Percentiles rank a stretch among this genome's conserved stretches.
Conservation (phyloP, 2,329 filamentous ascomycete species). For the Fusarium sp. region DNA sequence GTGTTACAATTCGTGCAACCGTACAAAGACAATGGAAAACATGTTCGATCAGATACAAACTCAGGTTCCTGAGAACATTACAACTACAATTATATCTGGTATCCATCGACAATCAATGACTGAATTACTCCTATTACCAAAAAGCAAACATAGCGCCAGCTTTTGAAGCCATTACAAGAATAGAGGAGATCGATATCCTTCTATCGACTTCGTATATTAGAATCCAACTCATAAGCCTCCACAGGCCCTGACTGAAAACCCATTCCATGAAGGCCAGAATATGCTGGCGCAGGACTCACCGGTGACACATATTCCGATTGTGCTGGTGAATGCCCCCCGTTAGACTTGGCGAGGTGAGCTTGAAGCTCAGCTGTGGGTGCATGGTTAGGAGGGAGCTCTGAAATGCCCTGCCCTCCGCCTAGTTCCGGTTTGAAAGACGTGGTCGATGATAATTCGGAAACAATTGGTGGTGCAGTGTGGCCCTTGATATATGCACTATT, state of each 20-base stretch:
- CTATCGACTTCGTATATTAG: constrained; percentile 22
- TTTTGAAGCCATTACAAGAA: not conserved
- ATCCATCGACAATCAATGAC: not conserved
- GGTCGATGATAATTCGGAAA: constrained; percentile 37
- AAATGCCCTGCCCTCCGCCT: constrained; percentile 32
- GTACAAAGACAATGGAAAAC: no score
- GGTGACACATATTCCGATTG: constrained; percentile 27
- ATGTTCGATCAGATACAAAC: not conserved
- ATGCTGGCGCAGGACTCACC: constrained; percentile 12
- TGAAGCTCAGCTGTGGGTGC: constrained; percentile 44
- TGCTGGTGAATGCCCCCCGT: constrained; percentile 32
- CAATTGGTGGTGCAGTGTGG: constrained; percentile 4
- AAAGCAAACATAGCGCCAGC: constrained; percentile 16
- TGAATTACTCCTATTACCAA: not conserved
- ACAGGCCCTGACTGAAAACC: constrained; percentile 52
- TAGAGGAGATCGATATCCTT: not conserved
- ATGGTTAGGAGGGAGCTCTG: constrained; percentile 39
- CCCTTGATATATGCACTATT: constrained; percentile 22
- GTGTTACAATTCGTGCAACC: rapidly evolving
- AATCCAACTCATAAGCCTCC: constrained; percentile 47
- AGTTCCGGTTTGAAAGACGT: constrained; percentile 39
- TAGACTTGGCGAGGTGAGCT: constrained; percentile 24
- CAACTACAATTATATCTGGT: not conserved
- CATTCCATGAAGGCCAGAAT: constrained; percentile 29
- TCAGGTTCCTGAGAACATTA: not conserved